Conservation (phyloP, 495 filamentous ascomycete genomes). For the Neurospora tetrasperma region DNA sequence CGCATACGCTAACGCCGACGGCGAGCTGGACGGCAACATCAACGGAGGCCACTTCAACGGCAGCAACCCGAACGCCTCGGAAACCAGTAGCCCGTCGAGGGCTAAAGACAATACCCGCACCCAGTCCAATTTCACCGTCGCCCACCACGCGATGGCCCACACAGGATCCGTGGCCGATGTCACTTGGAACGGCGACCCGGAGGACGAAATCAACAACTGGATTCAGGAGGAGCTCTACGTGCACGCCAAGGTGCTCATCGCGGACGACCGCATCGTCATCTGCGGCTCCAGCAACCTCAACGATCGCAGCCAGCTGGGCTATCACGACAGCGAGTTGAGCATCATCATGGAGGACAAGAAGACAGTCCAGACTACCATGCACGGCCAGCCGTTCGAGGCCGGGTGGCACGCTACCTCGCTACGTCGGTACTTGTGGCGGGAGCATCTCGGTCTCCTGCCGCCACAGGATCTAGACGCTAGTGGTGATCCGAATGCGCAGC, state of each 20-base stretch:
- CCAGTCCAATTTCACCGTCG: slow-evolving; percentile 48
- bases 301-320: slow-evolving; percentile 81
- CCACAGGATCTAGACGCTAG: slow-evolving; percentile 62
- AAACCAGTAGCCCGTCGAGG: slow-evolving; percentile 19
- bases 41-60: slow-evolving; percentile 43
- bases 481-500: slow-evolving; percentile 69
- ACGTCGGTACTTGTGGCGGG: slow-evolving; percentile 79
- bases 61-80: slow-evolving; percentile 13
- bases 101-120: background rate
- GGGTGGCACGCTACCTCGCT: slow-evolving; percentile 70
- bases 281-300: slow-evolving; percentile 91
- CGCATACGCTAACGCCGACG: slow-evolving; percentile 2
- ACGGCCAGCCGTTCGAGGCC: slow-evolving; percentile 63
- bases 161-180: slow-evolving; percentile 57
- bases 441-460: slow-evolving; percentile 78
- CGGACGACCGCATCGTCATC: slow-evolving; percentile 70
- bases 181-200: slow-evolving; percentile 53
- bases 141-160: slow-evolving; percentile 70
- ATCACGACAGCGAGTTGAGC: slow-evolving; percentile 85
- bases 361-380: slow-evolving; percentile 69
- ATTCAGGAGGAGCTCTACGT: slow-evolving; percentile 93
- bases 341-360: slow-evolving; percentile 85
- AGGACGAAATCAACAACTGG: slow-evolving; percentile 73
- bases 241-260: slow-evolving; percentile 81
- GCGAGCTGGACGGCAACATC: slow-evolving; percentile 39